These are phyloP conservation scores for Colletotrichum gloeosporioides DNA, from an alignment of 2,329 filamentous ascomycete genomes.

Conservation along the genomic window DNA sequence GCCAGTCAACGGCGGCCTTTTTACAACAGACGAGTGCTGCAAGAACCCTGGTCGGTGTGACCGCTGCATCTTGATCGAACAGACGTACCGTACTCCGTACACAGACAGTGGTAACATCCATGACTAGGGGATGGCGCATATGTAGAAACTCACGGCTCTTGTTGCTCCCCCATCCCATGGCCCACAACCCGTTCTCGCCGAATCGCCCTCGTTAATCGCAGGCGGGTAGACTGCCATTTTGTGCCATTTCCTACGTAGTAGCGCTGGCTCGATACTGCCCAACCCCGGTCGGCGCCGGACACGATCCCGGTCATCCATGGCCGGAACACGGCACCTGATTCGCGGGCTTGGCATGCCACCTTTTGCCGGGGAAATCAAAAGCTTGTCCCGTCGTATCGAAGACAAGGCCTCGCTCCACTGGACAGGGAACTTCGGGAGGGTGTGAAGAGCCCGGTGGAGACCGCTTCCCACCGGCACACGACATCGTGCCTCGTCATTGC, in stretches of 20 bases:
- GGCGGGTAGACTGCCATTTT: not conserved
- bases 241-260: not conserved
- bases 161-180: not conserved
- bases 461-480: not conserved
- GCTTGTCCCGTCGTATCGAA: slow-evolving; percentile 19
- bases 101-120: not conserved
- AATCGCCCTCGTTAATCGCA: not conserved
- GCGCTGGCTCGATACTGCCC: not conserved
- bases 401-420: not conserved
- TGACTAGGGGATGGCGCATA: not conserved
- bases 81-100: not conserved
- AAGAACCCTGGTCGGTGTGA: not conserved
- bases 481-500: slow-evolving; percentile 11
- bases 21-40: not conserved
- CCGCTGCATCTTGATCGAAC: not conserved
- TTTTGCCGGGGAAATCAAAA: slow-evolving; percentile 9
- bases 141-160: not conserved
- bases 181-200: slow-evolving; percentile 10
- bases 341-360: slow-evolving; percentile 13
- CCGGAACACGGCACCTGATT: slow-evolving; percentile 13
- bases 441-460: not conserved
- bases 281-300: not conserved
- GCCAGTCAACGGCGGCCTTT: not conserved
- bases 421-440: not conserved
- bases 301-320: not conserved